phyloP scores from a whole-genome alignment of 495 filamentous ascomycete genomes.

The Podospora tetraspora region DNA sequence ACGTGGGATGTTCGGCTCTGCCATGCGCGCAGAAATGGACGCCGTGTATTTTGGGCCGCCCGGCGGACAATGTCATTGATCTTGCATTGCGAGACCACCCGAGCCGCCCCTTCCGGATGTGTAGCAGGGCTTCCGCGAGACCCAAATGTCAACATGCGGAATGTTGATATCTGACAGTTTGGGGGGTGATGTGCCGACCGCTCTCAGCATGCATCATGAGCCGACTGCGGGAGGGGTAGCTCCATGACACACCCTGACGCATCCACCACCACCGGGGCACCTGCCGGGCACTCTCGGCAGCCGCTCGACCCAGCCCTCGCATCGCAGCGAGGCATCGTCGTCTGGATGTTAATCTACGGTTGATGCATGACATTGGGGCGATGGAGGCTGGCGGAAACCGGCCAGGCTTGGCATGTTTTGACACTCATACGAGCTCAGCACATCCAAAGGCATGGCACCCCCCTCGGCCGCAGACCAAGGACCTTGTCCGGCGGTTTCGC shows the following conservation, averaged over 20 bases:
- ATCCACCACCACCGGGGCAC: conserved; percentile 9
- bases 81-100: conserved; percentile 2
- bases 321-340: background rate
- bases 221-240: conserved; percentile 6
- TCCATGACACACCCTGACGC: background rate
- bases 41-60: conserved; percentile 1
- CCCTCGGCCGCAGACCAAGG: conserved; percentile 6
- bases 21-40: conserved; percentile 12
- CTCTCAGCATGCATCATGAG: conserved; percentile 3
- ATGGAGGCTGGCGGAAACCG: background rate
- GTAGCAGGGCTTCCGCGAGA: conserved; percentile 10
- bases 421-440: conserved; percentile 6
- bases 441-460: background rate
- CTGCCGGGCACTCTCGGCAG: conserved; percentile 9
- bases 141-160: background rate
- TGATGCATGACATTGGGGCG: conserved; percentile 12
- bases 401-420: conserved; percentile 5
- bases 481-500: conserved; percentile 8
- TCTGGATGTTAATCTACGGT: conserved; percentile 12
- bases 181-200: conserved; percentile 1
- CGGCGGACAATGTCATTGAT: conserved; percentile 4
- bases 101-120: conserved; percentile 5
- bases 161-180: conserved; percentile 11
- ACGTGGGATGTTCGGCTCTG: background rate
- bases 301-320: conserved; percentile 6